These are phyloP conservation scores for Lecanosticta acicola DNA, from an alignment of 2,329 filamentous ascomycete genomes.

Conservation along the genomic window DNA sequence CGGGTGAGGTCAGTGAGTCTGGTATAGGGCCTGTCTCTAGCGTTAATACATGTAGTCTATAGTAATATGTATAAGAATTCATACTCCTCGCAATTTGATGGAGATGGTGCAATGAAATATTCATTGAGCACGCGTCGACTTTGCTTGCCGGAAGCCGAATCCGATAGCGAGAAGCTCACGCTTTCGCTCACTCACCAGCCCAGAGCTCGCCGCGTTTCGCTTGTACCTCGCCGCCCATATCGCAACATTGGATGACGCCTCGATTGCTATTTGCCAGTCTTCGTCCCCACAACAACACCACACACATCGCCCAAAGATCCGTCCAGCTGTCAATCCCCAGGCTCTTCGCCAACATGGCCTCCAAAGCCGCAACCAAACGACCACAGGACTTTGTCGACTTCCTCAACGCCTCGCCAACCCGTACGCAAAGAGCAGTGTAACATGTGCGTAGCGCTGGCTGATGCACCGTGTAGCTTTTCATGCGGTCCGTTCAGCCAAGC, in stretches of 20 bases:
- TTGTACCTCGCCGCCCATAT: background rate
- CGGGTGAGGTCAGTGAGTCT: too few relatives aligned
- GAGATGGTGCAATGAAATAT: too few relatives aligned
- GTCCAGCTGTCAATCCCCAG: background rate
- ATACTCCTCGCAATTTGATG: too few relatives aligned
- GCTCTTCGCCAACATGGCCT: slow-evolving; percentile 25
- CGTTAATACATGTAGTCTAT: too few relatives aligned
- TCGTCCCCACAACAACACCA: background rate
- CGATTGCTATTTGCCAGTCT: background rate
- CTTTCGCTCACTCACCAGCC: too few relatives aligned
- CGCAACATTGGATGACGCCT: background rate
- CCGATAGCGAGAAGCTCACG: too few relatives aligned
- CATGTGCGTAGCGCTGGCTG: slow-evolving; percentile 4
- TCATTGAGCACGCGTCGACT: too few relatives aligned
- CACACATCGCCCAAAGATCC: background rate
- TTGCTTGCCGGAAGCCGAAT: too few relatives aligned
- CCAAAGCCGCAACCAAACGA: slow-evolving; percentile 39
- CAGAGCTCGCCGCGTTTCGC: background rate
- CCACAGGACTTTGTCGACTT: slow-evolving; percentile 86
- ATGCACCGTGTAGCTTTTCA: slow-evolving; percentile 67
- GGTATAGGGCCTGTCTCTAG: too few relatives aligned
- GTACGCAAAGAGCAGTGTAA: slow-evolving; percentile 47
- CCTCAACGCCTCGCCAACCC: slow-evolving; percentile 89
- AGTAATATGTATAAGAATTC: too few relatives aligned
- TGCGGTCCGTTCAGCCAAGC: slow-evolving; percentile 73